Evolutionary conservation across 352 stramenopile genomes (phyloP).

Genomic region (Globisporangium rhizosaccharum): DNA sequence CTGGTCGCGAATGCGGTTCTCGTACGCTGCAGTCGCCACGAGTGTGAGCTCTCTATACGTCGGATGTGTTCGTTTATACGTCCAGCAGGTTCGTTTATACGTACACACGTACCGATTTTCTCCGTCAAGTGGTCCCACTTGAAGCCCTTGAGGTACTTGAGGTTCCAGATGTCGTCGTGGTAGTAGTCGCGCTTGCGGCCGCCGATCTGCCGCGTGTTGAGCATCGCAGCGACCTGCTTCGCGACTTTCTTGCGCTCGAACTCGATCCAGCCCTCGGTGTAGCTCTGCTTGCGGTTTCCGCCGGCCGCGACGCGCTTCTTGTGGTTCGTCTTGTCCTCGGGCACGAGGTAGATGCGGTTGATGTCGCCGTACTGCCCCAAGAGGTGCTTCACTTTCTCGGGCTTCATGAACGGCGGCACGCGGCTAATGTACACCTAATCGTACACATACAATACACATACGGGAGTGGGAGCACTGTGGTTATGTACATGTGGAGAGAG

Average conservation of each 20-base stretch:
- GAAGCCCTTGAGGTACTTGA: conserved; percentile 99
- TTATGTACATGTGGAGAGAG: not conserved
- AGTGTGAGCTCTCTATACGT: not conserved
- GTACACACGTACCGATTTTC: conserved; percentile 87
- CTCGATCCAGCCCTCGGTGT: conserved; percentile 98
- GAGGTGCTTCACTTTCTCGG: conserved; percentile 92
- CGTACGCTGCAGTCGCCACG: conserved; percentile 36
- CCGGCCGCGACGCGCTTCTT: conserved; percentile 88
- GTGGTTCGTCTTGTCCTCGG: conserved; percentile 91
- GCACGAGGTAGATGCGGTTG: conserved; percentile 95
- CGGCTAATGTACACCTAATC: conserved; percentile 91
- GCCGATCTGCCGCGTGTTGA: conserved; percentile 93
- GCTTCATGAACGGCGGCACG: conserved; percentile 96
- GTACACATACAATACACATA: not conserved
- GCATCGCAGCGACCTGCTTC: conserved; percentile 88
- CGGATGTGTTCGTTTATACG: no score
- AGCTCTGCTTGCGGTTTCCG: conserved; percentile 87
- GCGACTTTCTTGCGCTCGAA: conserved; percentile 97
- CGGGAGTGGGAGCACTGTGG: not conserved
- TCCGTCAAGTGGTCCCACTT: conserved; percentile 99
- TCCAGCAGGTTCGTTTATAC: no score
- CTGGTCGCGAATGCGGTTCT: conserved; percentile 83
- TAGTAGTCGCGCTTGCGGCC: conserved; percentile 95
- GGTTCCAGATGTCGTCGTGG: conserved; percentile 98
- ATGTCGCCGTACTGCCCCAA: conserved; percentile 91